Base-by-base conservation (phyloP, 495 filamentous ascomycete species). In the Lasiosphaeria hispida region DNA sequence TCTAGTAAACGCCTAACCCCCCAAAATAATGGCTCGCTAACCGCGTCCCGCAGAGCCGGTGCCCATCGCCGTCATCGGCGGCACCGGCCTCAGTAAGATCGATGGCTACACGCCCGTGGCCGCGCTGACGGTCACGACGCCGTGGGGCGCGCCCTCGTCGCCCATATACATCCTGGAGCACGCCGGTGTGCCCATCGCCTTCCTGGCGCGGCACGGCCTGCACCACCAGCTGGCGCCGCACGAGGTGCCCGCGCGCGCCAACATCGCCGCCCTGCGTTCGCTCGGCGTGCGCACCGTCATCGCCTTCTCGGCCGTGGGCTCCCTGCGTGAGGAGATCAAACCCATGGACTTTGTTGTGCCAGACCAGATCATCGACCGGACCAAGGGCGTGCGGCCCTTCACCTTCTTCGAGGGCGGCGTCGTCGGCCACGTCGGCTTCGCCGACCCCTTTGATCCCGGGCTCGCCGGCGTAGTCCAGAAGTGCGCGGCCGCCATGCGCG, bases 351-450 rank as follows among this genome's bases (percentile, higher is more conserved):
- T 99, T 70, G 88, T 97, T 37, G 81, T 99, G 11, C 92, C 91
- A 13, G 91, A 96, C 72, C 94, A 97, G 78, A 84, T 97, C 71
- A 96, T 97, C 73, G 94, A 99, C 75, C 91, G 94, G 60, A 99
- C 94, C 62, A 97, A 96, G 80, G 94, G 94, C 14, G 78, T 92
- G 53, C 82, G 90, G 4, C 91, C 94, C 4, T 96, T 90, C 70
- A 97, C 94, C 6, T 99, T 93, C 77, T 99, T 97, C 72, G 94
- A 96, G 75, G 85, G 83, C 48, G 94, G 94, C 23, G 82, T 96
- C 47, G 94, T 99, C 7, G 92, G 90, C 10, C 94, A 99, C 73
- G 88, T 97, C 48, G 88, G 90, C 40, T 97, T 99, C 70, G 94
- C 88, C 36, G 93, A 97, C 69, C 94, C 94, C 1, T 99, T 97